These are phyloP conservation scores for Hibiscus tridactylites DNA, from an alignment of 345 rosid genomes.

Conservation along the genomic window DNA sequence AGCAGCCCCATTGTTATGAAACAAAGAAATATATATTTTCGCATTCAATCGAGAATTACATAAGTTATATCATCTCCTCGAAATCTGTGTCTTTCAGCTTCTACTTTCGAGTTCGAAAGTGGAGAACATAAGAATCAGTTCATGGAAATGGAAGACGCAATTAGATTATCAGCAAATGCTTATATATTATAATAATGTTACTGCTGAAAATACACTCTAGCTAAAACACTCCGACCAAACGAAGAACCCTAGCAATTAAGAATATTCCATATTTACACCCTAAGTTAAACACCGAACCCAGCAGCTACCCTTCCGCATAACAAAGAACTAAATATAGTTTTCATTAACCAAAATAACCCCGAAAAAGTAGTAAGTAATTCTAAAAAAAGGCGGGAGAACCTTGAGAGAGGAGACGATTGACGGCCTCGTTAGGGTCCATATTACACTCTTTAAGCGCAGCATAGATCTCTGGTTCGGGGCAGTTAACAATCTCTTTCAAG, in stretches of 20 bases:
- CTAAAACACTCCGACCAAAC: neutral
- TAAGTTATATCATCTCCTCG: neutral
- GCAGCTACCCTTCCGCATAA: neutral
- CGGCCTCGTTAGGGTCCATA: constrained; percentile 99
- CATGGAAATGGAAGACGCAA: too few relatives aligned
- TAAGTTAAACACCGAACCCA: neutral
- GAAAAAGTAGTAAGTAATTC: neutral
- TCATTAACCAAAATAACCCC: neutral
- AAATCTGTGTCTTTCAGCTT: neutral
- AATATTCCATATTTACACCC: neutral
- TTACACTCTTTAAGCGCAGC: constrained; percentile 87
- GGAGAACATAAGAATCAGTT: neutral
- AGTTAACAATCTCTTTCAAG: constrained; percentile 94
- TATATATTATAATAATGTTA: neutral
- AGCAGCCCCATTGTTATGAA: neutral
- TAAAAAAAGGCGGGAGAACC: constrained; percentile 28
- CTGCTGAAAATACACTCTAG: neutral
- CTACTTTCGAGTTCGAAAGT: neutral
- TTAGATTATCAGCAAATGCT: neutral
- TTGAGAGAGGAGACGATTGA: constrained; percentile 88
- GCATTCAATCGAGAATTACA: neutral
- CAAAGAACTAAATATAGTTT: neutral
- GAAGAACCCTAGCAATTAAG: neutral
- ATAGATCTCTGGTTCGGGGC: constrained; percentile 89
- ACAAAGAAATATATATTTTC: neutral